Evolutionary conservation across 495 filamentous ascomycete genomes (phyloP).

Genomic region (Poronia punctata): DNA sequence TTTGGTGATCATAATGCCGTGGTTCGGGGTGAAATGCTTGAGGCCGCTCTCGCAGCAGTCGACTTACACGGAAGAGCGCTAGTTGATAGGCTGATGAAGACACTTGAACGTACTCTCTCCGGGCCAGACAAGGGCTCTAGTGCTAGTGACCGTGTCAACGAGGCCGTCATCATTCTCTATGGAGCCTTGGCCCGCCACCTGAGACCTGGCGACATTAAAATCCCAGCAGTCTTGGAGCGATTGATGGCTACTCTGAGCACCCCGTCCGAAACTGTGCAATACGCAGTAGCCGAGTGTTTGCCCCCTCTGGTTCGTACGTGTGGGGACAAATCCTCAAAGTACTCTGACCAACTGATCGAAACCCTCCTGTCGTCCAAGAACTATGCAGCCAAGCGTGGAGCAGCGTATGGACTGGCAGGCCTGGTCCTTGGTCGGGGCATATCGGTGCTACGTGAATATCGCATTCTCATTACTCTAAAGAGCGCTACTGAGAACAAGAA

Average conservation of each 20-base stretch:
- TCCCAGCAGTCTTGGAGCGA: constrained; percentile 77
- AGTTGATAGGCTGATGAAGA: constrained; percentile 85
- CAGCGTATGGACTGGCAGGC: constrained; percentile 90
- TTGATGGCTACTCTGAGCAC: constrained; percentile 82
- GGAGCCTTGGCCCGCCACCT: constrained; percentile 87
- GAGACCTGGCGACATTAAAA: constrained; percentile 69
- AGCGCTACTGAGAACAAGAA: constrained; percentile 85
- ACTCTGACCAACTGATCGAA: constrained; percentile 73
- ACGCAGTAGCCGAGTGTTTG: constrained; percentile 87
- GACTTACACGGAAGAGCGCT: constrained; percentile 67
- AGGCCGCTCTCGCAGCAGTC: constrained; percentile 77
- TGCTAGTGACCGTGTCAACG: constrained; percentile 78
- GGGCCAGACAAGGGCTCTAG: constrained; percentile 71
- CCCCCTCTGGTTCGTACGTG: constrained; percentile 81
- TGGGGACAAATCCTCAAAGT: constrained; percentile 65
- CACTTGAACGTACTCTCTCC: constrained; percentile 78
- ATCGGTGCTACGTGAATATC: constrained; percentile 72
- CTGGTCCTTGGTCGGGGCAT: constrained; percentile 82
- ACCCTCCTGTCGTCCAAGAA: constrained; percentile 75
- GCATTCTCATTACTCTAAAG: constrained; percentile 72
- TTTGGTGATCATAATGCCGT: constrained; percentile 68
- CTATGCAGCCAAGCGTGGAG: constrained; percentile 84
- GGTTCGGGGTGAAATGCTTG: constrained; percentile 87
- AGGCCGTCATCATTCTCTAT: constrained; percentile 95
- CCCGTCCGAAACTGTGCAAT: constrained; percentile 95